A percentile compares a stretch with the other conserved stretches of the same genome.
These are phyloP conservation scores for Trichoderma pleuroti DNA, from an alignment of 2,329 filamentous ascomycete genomes.

Conservation along the genomic window DNA sequence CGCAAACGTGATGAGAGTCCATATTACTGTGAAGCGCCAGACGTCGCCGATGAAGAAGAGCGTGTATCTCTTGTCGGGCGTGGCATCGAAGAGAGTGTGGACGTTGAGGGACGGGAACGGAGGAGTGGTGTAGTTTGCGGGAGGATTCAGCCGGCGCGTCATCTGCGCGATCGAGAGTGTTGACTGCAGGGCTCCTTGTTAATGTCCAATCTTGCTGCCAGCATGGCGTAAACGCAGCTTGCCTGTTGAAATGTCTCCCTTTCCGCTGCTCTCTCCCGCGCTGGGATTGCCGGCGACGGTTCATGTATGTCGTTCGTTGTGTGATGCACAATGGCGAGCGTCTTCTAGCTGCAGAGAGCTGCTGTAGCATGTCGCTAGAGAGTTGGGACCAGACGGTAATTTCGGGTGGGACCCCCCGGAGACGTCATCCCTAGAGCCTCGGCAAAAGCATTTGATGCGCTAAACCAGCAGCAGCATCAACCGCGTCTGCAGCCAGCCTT, in stretches of 20 bases:
- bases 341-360: neutral
- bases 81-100: slow-evolving; percentile 50
- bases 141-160: slow-evolving; percentile 33
- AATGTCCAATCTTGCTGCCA: neutral
- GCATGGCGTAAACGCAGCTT: neutral
- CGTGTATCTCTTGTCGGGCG: slow-evolving; percentile 45
- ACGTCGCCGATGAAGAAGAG: slow-evolving; percentile 75
- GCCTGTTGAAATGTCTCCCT: neutral
- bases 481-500: slow-evolving; percentile 3
- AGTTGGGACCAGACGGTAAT: neutral
- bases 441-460: slow-evolving; percentile 25
- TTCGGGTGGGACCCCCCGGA: slow-evolving; percentile 10
- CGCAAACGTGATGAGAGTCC: slow-evolving; percentile 78
- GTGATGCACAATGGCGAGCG: neutral
- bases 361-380: neutral
- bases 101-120: slow-evolving; percentile 80
- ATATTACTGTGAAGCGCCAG: slow-evolving; percentile 82
- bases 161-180: slow-evolving; percentile 22
- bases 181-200: neutral
- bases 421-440: slow-evolving; percentile 27
- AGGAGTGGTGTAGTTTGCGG: slow-evolving; percentile 59
- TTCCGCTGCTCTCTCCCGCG: neutral
- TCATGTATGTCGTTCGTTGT: neutral
- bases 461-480: slow-evolving; percentile 8
- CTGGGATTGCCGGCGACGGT: neutral